Evolutionary conservation across 768 basidiomycete genomes (phyloP).

Genomic region (Amanita pseudoporphyria): DNA sequence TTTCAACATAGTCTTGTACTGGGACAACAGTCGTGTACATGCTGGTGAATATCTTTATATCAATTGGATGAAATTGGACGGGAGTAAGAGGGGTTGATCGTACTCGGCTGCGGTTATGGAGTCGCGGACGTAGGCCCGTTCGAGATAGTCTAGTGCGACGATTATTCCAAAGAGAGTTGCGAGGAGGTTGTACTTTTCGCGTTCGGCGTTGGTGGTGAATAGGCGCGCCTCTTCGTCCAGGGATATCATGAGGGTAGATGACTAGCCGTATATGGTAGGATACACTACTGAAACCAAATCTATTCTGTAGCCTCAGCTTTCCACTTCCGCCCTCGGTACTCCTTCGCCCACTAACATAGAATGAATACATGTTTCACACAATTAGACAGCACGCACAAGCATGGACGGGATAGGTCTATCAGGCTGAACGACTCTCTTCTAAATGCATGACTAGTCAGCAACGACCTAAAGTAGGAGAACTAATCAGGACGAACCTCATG

Average conservation of each 20-base stretch:
- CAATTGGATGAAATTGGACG: slow-evolving; percentile 15
- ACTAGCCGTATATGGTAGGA: too few species aligned
- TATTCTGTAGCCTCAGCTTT: background rate
- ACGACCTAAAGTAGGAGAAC: slow-evolving; percentile 22
- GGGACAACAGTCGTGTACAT: slow-evolving; percentile 87
- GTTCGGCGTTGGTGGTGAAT: slow-evolving; percentile 78
- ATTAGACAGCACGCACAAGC: slow-evolving; percentile 37
- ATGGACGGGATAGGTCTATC: slow-evolving; percentile 70
- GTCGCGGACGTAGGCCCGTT: slow-evolving; percentile 92
- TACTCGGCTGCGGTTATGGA: slow-evolving; percentile 86
- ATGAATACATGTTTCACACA: background rate
- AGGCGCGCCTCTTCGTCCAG: slow-evolving; percentile 91
- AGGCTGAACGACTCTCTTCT: slow-evolving; percentile 56
- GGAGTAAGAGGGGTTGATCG: slow-evolving; percentile 22
- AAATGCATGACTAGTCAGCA: slow-evolving; percentile 1
- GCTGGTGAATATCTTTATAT: slow-evolving; percentile 88
- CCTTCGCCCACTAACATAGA: slow-evolving; percentile 25
- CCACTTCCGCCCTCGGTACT: slow-evolving; percentile 16
- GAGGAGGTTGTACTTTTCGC: slow-evolving; percentile 81
- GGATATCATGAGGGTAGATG: slow-evolving; percentile 44
- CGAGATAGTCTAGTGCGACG: slow-evolving; percentile 87
- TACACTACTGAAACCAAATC: too few species aligned
- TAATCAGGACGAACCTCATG: slow-evolving; percentile 53
- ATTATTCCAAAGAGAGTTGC: slow-evolving; percentile 90
- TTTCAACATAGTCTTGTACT: slow-evolving; percentile 96